Evolutionary conservation across 306 rosid genomes (phyloP).

Genomic region (Inga laurina): DNA sequence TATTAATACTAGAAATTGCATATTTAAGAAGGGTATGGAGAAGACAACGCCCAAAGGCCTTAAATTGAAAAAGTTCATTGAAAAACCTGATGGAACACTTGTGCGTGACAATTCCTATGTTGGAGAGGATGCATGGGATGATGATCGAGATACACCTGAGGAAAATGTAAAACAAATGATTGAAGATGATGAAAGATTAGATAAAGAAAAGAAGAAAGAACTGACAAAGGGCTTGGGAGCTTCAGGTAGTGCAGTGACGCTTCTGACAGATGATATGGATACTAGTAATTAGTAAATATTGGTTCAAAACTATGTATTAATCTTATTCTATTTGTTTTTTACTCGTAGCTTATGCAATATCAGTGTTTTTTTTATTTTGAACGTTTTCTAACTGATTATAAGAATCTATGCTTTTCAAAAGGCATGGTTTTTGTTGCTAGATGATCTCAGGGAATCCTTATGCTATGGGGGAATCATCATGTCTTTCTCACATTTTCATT

Average conservation of each 20-base stretch:
- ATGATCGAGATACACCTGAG: slow-evolving; percentile 57
- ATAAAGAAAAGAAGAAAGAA: slow-evolving; percentile 61
- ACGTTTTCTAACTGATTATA: not conserved
- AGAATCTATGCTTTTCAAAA: not conserved
- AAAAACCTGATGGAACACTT: slow-evolving; percentile 80
- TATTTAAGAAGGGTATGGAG: slow-evolving; percentile 91
- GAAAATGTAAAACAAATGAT: slow-evolving; percentile 63
- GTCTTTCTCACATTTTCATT: slow-evolving; percentile 20
- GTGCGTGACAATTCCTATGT: slow-evolving; percentile 78
- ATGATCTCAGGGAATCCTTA: slow-evolving; percentile 12
- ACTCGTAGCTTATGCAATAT: not conserved
- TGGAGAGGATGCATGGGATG: slow-evolving; percentile 98
- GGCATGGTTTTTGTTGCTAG: not conserved
- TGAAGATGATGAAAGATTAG: slow-evolving; percentile 55
- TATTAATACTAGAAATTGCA: slow-evolving; percentile 37
- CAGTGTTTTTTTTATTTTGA: not conserved
- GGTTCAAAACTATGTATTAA: not conserved
- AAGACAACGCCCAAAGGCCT: slow-evolving; percentile 83
- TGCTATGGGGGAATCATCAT: slow-evolving; percentile 3
- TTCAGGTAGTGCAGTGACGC: slow-evolving; percentile 57
- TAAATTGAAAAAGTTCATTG: slow-evolving; percentile 77
- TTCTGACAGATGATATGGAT: not conserved
- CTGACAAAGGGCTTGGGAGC: slow-evolving; percentile 64
- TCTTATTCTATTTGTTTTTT: not conserved
- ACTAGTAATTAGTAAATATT: not conserved